Conservation (phyloP, 495 filamentous ascomycete species). For the Corynascus novoguineensis region DNA sequence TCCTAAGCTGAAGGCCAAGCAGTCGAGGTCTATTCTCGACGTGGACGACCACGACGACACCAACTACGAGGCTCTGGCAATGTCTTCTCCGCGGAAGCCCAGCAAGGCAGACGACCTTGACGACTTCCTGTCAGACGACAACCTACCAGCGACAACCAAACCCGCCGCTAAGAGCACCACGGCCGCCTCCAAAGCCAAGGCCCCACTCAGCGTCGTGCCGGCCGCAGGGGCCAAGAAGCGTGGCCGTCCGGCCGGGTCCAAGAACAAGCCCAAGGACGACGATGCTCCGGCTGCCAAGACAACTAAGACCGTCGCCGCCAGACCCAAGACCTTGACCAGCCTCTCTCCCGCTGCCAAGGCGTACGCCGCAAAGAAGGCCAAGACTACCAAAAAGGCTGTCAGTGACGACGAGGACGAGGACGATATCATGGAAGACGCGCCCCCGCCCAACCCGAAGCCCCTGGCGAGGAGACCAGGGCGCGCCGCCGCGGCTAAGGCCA, state of each 20-base stretch:
- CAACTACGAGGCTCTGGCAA: conserved; percentile 77
- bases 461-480: conserved; percentile 40
- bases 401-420: conserved; percentile 44
- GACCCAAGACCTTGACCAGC: conserved; percentile 6
- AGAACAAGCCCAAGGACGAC: conserved; percentile 41
- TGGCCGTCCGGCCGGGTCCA: conserved; percentile 45
- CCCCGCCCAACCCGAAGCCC: conserved; percentile 38
- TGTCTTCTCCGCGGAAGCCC: conserved; percentile 46
- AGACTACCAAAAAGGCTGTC: conserved; percentile 37
- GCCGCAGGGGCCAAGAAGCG: conserved; percentile 46
- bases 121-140: conserved; percentile 57
- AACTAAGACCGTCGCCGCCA: conserved; percentile 2
- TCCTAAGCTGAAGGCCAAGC: conserved; percentile 49
- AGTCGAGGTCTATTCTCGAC: conserved; percentile 46
- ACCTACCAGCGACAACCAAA: conserved; percentile 40
- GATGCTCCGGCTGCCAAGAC: conserved; percentile 37
- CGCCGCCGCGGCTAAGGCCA: conserved; percentile 40
- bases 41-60: conserved; percentile 68
- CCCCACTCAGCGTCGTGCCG: conserved; percentile 32
- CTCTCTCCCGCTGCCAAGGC: conserved; percentile 77
- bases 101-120: conserved; percentile 57
- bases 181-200: conserved; percentile 36
- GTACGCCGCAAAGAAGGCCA: conserved; percentile 66
- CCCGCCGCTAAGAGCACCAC: conserved; percentile 33
- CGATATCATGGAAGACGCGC: conserved; percentile 33